Percentiles rank a stretch among this genome's conserved stretches.
phyloP scores from a whole-genome alignment of 129 eudicot genomes.

The Flaveria trinervia region DNA sequence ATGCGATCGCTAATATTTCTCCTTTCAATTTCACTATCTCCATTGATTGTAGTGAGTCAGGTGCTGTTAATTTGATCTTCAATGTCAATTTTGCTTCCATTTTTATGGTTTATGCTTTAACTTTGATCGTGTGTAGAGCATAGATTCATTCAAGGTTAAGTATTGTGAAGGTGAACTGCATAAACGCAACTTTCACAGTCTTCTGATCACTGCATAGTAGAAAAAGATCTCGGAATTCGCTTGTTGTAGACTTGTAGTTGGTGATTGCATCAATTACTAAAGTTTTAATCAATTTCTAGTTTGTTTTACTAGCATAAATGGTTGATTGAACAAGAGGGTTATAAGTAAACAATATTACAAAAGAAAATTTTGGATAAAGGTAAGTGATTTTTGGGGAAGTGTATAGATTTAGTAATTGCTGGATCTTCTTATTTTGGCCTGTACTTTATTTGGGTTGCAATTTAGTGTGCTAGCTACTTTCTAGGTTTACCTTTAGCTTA shows the following conservation, averaged over 20 bases:
- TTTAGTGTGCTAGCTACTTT: no score
- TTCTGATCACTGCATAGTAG: background rate
- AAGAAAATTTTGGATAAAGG: background rate
- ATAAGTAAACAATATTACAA: background rate
- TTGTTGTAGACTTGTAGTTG: background rate
- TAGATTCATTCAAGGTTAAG: constrained; percentile 3
- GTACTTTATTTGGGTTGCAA: no score
- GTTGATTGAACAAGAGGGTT: background rate
- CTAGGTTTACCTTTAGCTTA: no score
- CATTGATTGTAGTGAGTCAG: constrained; percentile 31
- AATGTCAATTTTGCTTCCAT: background rate
- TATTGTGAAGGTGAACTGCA: background rate
- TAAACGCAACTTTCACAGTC: background rate
- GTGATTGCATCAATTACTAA: constrained; percentile 7
- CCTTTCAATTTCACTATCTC: constrained; percentile 22
- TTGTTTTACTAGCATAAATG: constrained; percentile 3
- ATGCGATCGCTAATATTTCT: constrained; percentile 31
- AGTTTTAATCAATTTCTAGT: background rate
- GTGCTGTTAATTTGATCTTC: constrained; percentile 25
- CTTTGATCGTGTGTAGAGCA: background rate
- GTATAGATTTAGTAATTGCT: no score
- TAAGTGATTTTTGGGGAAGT: no score
- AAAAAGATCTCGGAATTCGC: background rate
- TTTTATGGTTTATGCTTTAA: background rate
- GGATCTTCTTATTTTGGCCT: no score